Evolutionary conservation across 345 rosid species (phyloP), one percentile per base, ranked within the genome.

Genomic region (Crucihimalaya himalaica): DNA sequence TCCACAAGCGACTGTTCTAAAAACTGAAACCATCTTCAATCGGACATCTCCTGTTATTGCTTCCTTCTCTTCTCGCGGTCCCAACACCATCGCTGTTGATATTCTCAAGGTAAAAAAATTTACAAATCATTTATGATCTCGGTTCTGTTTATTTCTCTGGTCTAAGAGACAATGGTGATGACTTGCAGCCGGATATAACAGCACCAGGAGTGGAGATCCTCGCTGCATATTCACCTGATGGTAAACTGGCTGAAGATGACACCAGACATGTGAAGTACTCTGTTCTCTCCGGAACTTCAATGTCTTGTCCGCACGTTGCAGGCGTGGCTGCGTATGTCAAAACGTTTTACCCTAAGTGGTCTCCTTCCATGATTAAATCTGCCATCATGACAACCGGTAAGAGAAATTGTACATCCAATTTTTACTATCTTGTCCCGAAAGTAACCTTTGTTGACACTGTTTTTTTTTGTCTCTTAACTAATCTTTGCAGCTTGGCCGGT

Each of bases 191-290:
- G 32, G 89, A 87, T 68, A 53, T 86, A 32, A 55, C 83, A 32
- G 92, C 88, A 2, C 89, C 87, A 0, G 88, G 88, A 62, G 80
- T 83, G 45, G 75, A 81, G 34, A 85, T 87, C 37, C 69, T 85
- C 18, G 89, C 89, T 3, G 87, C 89, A 0, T 87, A 75, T 84
- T 74, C 86, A 32, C 77, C 34, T 48, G 28, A 4, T 13, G 69
- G 28, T 59, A 2, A 0, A 58, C 47, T 19, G 2, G 18, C 68
- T 31, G 11, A 13, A 18, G 0, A 15, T 1, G 80, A 76, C 42
- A 1, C 6, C 1, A 80, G 82, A 71, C 65, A 14, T 18, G 63
- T 51, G 16, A 57, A 77, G 8, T 80, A 74, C 74, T 46, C 43
- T 45, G 48, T 80, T 52, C 14, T 72, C 6, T 80, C 86, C 0